phyloP scores from a whole-genome alignment of 2,329 filamentous ascomycete genomes.

The Ascochyta fabae region DNA sequence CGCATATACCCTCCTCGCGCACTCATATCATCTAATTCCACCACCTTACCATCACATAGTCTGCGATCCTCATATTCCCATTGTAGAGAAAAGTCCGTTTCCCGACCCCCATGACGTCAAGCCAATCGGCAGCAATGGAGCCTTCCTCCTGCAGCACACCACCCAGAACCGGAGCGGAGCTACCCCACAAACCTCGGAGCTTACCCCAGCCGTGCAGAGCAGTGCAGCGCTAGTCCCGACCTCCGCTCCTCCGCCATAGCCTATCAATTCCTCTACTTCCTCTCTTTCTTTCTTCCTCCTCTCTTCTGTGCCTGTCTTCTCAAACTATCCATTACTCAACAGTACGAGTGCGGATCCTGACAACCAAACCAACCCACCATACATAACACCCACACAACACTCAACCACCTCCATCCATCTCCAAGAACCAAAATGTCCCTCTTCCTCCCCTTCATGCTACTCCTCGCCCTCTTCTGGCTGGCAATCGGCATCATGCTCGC shows the following conservation, averaged over 20 bases:
- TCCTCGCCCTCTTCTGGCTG: conserved; percentile 26
- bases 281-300: background rate
- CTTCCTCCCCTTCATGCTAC: conserved; percentile 25
- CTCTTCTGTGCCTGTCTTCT: background rate
- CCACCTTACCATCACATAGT: background rate
- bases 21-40: background rate
- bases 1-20: background rate
- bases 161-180: background rate
- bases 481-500: conserved; percentile 26
- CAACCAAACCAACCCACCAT: background rate
- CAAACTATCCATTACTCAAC: background rate
- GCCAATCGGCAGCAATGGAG: conserved; percentile 10
- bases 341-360: too few species aligned
- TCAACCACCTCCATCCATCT: background rate
- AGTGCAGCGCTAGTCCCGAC: conserved; percentile 11
- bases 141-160: conserved; percentile 1
- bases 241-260: conserved; percentile 19
- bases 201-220: background rate
- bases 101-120: background rate
- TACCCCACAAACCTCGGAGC: conserved; percentile 23
- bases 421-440: background rate
- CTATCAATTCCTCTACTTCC: background rate
- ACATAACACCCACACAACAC: background rate
- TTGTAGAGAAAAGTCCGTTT: too few species aligned
- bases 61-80: too few species aligned